Base-by-base conservation (phyloP, 148 eudicot species). In the Rhododendron ferrugineum region DNA sequence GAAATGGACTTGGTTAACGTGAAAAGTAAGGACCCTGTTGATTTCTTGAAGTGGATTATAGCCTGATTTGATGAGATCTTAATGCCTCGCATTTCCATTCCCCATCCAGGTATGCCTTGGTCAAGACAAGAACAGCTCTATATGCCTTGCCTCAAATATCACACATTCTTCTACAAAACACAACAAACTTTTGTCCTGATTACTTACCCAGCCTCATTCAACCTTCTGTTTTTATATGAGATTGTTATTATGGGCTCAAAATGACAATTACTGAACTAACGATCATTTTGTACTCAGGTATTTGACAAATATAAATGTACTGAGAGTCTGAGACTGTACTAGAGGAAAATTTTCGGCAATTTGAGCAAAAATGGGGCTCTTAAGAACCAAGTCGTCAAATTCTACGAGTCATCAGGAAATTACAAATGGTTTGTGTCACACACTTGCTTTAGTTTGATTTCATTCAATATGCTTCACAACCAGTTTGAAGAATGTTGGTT, bases 71-170 rank as follows among this genome's bases (percentile, higher is more conserved):
- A 80, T 94, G 92, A 40, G 91, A 85, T 62, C 98, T 96, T 75
- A 95, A 72, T 40, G 84, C 49, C 81, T 92, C 68, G 84, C 93
- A 95, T 3, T 90, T 92, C 99, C 98, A 97, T 90, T 91, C 92
- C 58, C 93, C 98, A 83, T 91, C 88, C 76, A 85, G 89, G 91
- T 90, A 97, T 64, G 87, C 93, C 75, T 91, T 86, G 50, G 85
- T 82, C 81, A 94, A 89, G 89, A 95, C 81, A 94, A 89, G 89
- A 95, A 95, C 82, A 97, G 94, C 89, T 97, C 99, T 47, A 95
- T 88, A 78, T 97, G 95, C 89, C 99, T 93, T 66, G 93, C 93
- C 89, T 97, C 99, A 36, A 36, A 36, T 36, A 36, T 36, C 37
- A 36, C 89, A 97, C 98, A 97, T 97, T 58, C 95, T 73, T 98